Evolutionary conservation across 176 grass and related monocot genomes (phyloP), one percentile per base, ranked within the genome.

Genomic region (Raddia guianensis): DNA sequence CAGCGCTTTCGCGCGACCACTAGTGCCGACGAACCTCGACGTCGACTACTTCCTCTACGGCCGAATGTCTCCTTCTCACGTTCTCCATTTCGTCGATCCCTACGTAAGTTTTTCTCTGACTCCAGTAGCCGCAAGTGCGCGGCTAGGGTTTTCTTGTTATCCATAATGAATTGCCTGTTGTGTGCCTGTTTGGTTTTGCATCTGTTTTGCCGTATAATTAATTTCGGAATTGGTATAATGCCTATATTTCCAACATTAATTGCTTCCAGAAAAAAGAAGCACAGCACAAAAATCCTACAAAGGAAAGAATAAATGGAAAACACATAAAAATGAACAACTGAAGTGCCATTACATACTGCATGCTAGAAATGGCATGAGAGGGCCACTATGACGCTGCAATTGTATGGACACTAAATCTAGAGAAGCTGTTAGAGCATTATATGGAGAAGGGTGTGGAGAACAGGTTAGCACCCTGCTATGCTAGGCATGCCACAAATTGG

Each of bases 301-400:
- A 50, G n/a, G n/a, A 40, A 56, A 63, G 49, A 65, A 87, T 7
- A 71, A 63, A 46, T 82, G 48, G 42, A 15, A 87, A 52, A 56
- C 4, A 53, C 0, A 3, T 56, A 76, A 87, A 77, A 18, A 42
- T 72, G 32, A 68, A 65, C n/a, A n/a, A n/a, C 0, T 59, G 33
- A 72, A 50, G 63, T 9, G 9, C 2, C 67, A 78, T 40, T 10
- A 72, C 2, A 13, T 34, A 59, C 34, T 78, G 58, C 19, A 65
- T 5, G 12, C 14, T 52, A 66, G 8, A 19, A 78, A 49, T 50
- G 12, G 18, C 4, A 70, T 33, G 65, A 64, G 44, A 65, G 27
- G 61, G 27, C 4, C 55, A 66, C 21, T 49, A 72, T 57, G 37
- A 83, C 59, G 42, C 42, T 66, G 8, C 55, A 70, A 82, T 37